phyloP scores from a whole-genome alignment of 2,329 filamentous ascomycete genomes.

The Aspergillus versicolor region DNA sequence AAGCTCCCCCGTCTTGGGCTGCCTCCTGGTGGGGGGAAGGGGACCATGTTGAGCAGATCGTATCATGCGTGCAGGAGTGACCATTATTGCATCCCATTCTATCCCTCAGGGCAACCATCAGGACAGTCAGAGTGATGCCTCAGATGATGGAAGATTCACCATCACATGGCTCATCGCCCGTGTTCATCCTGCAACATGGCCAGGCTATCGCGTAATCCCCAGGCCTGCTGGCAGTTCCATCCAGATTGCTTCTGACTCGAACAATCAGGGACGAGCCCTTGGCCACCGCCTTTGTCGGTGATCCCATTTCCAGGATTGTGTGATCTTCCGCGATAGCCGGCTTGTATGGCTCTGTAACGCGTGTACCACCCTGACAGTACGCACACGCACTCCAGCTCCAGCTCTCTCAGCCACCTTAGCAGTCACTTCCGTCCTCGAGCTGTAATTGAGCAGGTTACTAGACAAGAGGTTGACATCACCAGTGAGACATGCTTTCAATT shows the following conservation, averaged over 20 bases:
- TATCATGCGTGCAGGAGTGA: conserved; percentile 14
- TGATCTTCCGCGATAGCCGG: conserved; percentile 28
- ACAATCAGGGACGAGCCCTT: conserved; percentile 3
- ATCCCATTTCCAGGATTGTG: conserved; percentile 13
- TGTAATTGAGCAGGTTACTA: too few species aligned
- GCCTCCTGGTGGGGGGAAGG: background rate
- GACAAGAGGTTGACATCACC: too few species aligned
- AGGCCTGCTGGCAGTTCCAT: background rate
- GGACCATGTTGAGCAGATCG: background rate
- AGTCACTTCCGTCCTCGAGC: conserved; percentile 8
- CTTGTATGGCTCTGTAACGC: conserved; percentile 2
- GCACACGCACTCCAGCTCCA: conserved; percentile 21
- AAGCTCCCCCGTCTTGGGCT: conserved; percentile 8
- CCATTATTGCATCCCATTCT: conserved; percentile 7
- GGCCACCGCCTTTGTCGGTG: conserved; percentile 4
- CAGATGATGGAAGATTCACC: conserved; percentile 14
- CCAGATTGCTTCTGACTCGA: background rate
- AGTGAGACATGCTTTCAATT: too few species aligned
- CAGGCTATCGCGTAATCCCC: conserved; percentile 8
- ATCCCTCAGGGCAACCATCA: conserved; percentile 3
- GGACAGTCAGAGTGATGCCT: background rate
- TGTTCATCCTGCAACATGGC: conserved; percentile 4
- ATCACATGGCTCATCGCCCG: conserved; percentile 16
- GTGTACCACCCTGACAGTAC: conserved; percentile 13
- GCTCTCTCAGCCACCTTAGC: conserved; percentile 16